These are phyloP conservation scores for Penicillium sp. DNA, from an alignment of 2,329 filamentous ascomycete genomes.

Conservation along the genomic window DNA sequence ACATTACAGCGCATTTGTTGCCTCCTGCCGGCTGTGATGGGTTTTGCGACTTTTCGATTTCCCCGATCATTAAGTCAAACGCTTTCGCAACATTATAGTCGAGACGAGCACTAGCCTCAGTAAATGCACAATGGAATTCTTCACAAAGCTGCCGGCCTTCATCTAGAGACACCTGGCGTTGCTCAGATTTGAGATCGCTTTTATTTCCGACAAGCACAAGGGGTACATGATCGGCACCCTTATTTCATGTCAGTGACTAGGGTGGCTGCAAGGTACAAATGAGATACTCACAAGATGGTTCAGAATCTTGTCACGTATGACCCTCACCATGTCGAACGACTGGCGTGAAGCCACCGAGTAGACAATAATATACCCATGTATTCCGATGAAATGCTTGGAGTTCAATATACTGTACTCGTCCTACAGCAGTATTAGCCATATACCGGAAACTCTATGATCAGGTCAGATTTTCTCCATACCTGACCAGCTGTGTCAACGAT, in stretches of 20 bases:
- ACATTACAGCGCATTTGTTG: conserved; percentile 82
- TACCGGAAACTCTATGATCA: too few relatives aligned
- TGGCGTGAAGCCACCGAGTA: conserved; percentile 93
- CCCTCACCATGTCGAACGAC: conserved; percentile 93
- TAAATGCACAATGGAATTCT: conserved; percentile 85
- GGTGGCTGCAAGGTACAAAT: too few relatives aligned
- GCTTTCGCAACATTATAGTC: conserved; percentile 88
- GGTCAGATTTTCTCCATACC: too few relatives aligned
- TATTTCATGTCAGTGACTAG: too few relatives aligned
- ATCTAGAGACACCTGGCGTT: conserved; percentile 78
- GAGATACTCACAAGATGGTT: conserved; percentile 68
- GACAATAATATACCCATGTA: conserved; percentile 96
- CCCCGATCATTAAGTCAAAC: conserved; percentile 85
- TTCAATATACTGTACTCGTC: conserved; percentile 98
- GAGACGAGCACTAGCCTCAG: conserved; percentile 85
- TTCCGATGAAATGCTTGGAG: conserved; percentile 97
- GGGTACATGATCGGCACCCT: conserved; percentile 88
- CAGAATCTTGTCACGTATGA: conserved; percentile 93
- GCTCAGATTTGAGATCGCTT: conserved; percentile 82
- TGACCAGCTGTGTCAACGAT: conserved; percentile 97
- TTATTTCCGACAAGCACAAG: conserved; percentile 96
- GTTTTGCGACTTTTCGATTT: conserved; percentile 91
- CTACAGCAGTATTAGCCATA: too few relatives aligned
- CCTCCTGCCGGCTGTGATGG: conserved; percentile 72
- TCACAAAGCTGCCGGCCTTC: conserved; percentile 77